Conservation (phyloP, 495 filamentous ascomycete genomes). For the Neurospora sp. region DNA sequence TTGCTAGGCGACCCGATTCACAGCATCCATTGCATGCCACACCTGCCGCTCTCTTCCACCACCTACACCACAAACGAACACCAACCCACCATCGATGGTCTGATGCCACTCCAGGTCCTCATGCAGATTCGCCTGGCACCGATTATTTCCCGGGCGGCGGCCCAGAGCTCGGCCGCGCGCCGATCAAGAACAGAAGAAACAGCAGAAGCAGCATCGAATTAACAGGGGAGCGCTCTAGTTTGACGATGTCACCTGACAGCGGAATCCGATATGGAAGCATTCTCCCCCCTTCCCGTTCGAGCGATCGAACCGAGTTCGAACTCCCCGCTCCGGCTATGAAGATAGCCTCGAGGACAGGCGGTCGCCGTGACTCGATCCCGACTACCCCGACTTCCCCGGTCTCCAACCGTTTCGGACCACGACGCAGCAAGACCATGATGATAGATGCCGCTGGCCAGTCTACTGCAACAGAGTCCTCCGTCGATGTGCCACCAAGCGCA, state of each 20-base stretch:
- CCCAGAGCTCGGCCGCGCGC: neutral
- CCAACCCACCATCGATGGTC: neutral
- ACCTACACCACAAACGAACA: neutral
- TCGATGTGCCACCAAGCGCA: conserved; percentile 6
- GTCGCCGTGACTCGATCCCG: neutral
- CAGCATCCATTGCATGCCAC: conserved; percentile 13
- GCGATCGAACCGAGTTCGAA: conserved; percentile 35
- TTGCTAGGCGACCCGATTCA: conserved; percentile 12
- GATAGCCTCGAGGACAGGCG: conserved; percentile 35
- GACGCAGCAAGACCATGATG: conserved; percentile 19
- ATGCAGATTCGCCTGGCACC: neutral
- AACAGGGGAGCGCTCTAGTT: conserved; percentile 24
- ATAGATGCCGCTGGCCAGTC: conserved; percentile 2
- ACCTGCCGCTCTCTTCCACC: conserved; percentile 8
- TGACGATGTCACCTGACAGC: conserved; percentile 22
- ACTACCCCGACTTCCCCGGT: conserved; percentile 1
- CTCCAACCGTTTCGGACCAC: conserved; percentile 5
- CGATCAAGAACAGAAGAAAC: neutral
- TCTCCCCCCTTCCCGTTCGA: conserved; percentile 45
- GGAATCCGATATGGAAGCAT: conserved; percentile 65
- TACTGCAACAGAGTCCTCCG: neutral
- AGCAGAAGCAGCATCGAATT: neutral
- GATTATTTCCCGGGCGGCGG: neutral
- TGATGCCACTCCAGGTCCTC: neutral
- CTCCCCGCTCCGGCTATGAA: conserved; percentile 69